Conservation (phyloP, 768 basidiomycete species). For the Fomitopsis serialis region DNA sequence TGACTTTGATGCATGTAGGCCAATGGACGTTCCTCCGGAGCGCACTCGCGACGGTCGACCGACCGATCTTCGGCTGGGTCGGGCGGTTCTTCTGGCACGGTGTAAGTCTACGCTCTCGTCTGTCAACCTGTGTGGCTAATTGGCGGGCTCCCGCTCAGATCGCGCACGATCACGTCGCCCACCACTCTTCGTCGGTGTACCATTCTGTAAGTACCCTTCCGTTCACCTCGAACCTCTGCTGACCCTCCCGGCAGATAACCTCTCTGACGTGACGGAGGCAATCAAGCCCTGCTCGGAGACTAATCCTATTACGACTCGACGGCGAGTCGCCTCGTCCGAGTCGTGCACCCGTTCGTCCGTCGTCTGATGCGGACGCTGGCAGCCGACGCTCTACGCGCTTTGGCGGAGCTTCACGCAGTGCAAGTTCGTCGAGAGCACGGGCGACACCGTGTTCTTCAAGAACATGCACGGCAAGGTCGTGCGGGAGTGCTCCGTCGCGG, state of each 20-base stretch:
- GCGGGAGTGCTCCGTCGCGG: constrained; percentile 3
- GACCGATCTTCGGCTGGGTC: constrained; percentile 27
- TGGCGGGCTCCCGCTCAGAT: constrained; percentile 20
- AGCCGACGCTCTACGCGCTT: constrained; percentile 21
- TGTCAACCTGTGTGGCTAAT: background rate
- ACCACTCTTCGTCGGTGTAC: constrained; percentile 25
- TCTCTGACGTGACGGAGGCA: constrained; percentile 22
- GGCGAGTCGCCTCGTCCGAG: no score
- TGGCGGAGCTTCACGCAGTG: constrained; percentile 28
- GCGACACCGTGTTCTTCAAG: constrained; percentile 26
- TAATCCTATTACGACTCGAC: constrained; percentile 25
- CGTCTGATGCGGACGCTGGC: background rate
- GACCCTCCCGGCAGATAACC: constrained; percentile 19
- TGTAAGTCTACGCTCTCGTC: constrained; percentile 8
- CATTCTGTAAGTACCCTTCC: constrained; percentile 18
- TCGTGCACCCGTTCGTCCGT: background rate
- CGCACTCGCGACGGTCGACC: constrained; percentile 26
- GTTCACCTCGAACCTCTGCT: background rate
- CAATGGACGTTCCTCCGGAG: constrained; percentile 23
- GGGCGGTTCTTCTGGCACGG: constrained; percentile 27
- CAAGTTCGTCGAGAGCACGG: constrained; percentile 26
- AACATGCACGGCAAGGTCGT: constrained; percentile 22
- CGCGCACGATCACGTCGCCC: constrained; percentile 26
- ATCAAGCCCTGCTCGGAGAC: constrained; percentile 25
- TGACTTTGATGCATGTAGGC: constrained; percentile 9